Percentiles rank a stretch among this genome's conserved stretches.
These are phyloP conservation scores for Dendrothele bispora DNA, from an alignment of 768 basidiomycete species.

Conservation along the genomic window DNA sequence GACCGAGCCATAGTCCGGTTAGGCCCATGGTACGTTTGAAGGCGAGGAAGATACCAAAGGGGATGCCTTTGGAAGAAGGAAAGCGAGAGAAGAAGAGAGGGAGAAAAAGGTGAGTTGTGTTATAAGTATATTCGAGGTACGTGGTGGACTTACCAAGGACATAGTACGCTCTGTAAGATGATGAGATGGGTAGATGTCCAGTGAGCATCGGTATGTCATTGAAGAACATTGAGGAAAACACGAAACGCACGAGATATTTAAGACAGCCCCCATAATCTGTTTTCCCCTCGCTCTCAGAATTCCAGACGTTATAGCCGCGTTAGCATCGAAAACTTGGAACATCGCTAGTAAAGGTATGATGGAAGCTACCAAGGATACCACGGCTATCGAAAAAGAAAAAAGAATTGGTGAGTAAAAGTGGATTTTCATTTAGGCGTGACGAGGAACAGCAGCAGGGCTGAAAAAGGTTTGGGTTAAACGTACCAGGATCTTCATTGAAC, in stretches of 20 bases:
- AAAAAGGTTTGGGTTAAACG: too few species aligned
- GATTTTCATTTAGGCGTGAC: constrained; percentile 1
- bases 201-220: neutral
- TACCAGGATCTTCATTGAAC: constrained; percentile 69
- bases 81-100: constrained; percentile 4
- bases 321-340: constrained; percentile 86
- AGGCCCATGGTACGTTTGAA: constrained; percentile 58
- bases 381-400: constrained; percentile 43
- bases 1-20: constrained; percentile 82
- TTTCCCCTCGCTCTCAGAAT: constrained; percentile 84
- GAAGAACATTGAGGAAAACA: constrained; percentile 3
- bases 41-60: constrained; percentile 76
- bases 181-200: constrained; percentile 6
- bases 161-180: constrained; percentile 65
- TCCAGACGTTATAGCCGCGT: constrained; percentile 65
- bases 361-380: constrained; percentile 58
- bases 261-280: constrained; percentile 72
- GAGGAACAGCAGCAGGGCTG: neutral
- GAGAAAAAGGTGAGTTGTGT: neutral
- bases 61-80: constrained; percentile 53
- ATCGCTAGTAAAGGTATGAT: constrained; percentile 77
- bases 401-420: too few species aligned
- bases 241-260: constrained; percentile 64
- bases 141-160: constrained; percentile 49
- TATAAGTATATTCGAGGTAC: neutral